Conservation (phyloP, 768 basidiomycete species). For the Rhodocollybia butyracea region DNA sequence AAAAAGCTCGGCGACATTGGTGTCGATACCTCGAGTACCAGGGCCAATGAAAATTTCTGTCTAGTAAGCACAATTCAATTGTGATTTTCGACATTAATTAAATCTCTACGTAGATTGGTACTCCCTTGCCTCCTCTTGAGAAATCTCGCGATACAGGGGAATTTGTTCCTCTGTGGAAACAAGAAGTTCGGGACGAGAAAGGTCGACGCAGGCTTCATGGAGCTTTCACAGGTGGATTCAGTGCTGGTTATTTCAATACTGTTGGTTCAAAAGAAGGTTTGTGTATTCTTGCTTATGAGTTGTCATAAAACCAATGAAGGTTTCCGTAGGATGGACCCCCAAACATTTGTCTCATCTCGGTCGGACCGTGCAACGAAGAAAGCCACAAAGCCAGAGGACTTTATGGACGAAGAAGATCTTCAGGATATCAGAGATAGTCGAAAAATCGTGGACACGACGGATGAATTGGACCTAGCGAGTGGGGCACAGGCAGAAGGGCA, state of each 20-base stretch:
- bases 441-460: slow-evolving; percentile 73
- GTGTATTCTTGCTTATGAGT: slow-evolving; percentile 13
- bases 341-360: slow-evolving; percentile 90
- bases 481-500: slow-evolving; percentile 47
- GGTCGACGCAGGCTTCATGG: slow-evolving; percentile 92
- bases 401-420: slow-evolving; percentile 99
- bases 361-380: slow-evolving; percentile 65
- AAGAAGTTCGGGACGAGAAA: slow-evolving; percentile 94
- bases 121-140: slow-evolving; percentile 91
- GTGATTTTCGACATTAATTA: slow-evolving; percentile 6
- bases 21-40: slow-evolving; percentile 64
- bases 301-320: background rate
- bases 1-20: slow-evolving; percentile 82
- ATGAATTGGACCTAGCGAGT: slow-evolving; percentile 70
- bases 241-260: slow-evolving; percentile 94
- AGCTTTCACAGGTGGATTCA: slow-evolving; percentile 97
- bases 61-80: slow-evolving; percentile 44
- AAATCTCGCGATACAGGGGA: slow-evolving; percentile 90
- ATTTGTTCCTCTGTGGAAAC: slow-evolving; percentile 97
- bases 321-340: slow-evolving; percentile 82
- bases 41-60: slow-evolving; percentile 83
- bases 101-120: slow-evolving; percentile 67
- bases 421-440: slow-evolving; percentile 74
- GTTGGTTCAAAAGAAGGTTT: slow-evolving; percentile 95
- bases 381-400: slow-evolving; percentile 77